phyloP scores from a whole-genome alignment of 2,329 filamentous ascomycete genomes.

The Pseudohalonectria lignicola region DNA sequence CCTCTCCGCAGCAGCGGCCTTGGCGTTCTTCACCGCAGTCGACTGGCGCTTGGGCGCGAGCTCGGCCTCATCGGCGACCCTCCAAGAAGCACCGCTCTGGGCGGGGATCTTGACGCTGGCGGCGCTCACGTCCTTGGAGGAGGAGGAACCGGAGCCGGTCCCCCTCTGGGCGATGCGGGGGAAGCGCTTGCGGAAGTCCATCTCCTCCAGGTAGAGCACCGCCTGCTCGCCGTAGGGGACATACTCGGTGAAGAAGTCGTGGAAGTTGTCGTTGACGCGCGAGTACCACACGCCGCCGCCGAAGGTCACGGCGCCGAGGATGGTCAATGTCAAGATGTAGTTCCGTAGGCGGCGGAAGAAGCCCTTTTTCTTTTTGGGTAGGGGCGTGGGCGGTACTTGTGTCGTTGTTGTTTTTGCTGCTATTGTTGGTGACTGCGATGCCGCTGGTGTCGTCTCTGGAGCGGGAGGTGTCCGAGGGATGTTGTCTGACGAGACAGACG shows the following conservation, averaged over 20 bases:
- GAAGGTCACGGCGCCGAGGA: constrained; percentile 71
- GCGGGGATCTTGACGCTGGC: constrained; percentile 73
- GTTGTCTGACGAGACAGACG: constrained; percentile 23
- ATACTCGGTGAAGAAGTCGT: constrained; percentile 96
- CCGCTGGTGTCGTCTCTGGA: constrained; percentile 14
- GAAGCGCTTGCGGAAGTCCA: constrained; percentile 84
- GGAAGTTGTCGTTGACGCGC: constrained; percentile 91
- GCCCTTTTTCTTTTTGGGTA: constrained; percentile 46
- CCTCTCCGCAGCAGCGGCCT: constrained; percentile 15
- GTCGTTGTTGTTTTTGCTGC: too few relatives aligned
- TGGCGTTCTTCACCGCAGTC: constrained; percentile 35
- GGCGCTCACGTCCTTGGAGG: constrained; percentile 43
- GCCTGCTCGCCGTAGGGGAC: constrained; percentile 89
- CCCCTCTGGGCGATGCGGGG: constrained; percentile 29
- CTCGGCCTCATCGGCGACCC: constrained; percentile 52
- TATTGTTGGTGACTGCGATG: constrained; percentile 24
- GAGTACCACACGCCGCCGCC: constrained; percentile 87
- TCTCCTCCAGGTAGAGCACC: constrained; percentile 91
- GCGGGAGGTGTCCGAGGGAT: constrained; percentile 28
- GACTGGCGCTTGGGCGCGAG: constrained; percentile 44
- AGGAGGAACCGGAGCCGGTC: constrained; percentile 13
- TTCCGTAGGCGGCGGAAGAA: constrained; percentile 63
- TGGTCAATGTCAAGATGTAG: constrained; percentile 63
- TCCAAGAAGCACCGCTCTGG: constrained; percentile 77
- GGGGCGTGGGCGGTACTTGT: constrained; percentile 20